Evolutionary conservation across 2,329 filamentous ascomycete species (phyloP).

Genomic region (Aspergillus pseudotamarii): DNA sequence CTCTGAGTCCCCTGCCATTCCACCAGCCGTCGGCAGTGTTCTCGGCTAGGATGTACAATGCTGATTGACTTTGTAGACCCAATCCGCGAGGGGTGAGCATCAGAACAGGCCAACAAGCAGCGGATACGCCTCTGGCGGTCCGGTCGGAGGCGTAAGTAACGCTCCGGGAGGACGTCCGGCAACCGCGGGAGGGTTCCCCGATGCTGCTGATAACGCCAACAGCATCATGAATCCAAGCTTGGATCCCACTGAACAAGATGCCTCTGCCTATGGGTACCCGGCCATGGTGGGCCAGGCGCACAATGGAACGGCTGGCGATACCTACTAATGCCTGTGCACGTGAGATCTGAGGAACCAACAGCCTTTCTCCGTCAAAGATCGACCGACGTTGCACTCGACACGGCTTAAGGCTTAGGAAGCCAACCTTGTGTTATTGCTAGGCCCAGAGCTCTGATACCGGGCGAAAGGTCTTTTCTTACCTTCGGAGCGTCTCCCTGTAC

Average conservation of each 20-base stretch:
- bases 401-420: not conserved
- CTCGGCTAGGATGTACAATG: slow-evolving; percentile 1
- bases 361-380: not conserved
- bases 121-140: slow-evolving; percentile 46
- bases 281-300: slow-evolving; percentile 50
- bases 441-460: not conserved
- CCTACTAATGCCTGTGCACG: slow-evolving; percentile 36
- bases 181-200: slow-evolving; percentile 38
- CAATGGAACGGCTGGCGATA: slow-evolving; percentile 50
- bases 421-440: not conserved
- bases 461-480: slow-evolving; percentile 8
- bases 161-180: slow-evolving; percentile 34
- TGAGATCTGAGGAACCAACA: slow-evolving; percentile 13
- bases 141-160: slow-evolving; percentile 37
- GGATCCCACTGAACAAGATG: slow-evolving; percentile 50
- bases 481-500: slow-evolving; percentile 15
- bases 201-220: slow-evolving; percentile 46
- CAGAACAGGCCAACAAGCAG: slow-evolving; percentile 60
- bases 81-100: slow-evolving; percentile 72
- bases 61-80: slow-evolving; percentile 63
- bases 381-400: slow-evolving; percentile 1
- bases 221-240: slow-evolving; percentile 48
- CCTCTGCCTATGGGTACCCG: slow-evolving; percentile 48
- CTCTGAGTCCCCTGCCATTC: slow-evolving; percentile 5
- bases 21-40: slow-evolving; percentile 34